Base-by-base conservation (phyloP, 2,329 filamentous ascomycete genomes). In the Beauveria medogensis region DNA sequence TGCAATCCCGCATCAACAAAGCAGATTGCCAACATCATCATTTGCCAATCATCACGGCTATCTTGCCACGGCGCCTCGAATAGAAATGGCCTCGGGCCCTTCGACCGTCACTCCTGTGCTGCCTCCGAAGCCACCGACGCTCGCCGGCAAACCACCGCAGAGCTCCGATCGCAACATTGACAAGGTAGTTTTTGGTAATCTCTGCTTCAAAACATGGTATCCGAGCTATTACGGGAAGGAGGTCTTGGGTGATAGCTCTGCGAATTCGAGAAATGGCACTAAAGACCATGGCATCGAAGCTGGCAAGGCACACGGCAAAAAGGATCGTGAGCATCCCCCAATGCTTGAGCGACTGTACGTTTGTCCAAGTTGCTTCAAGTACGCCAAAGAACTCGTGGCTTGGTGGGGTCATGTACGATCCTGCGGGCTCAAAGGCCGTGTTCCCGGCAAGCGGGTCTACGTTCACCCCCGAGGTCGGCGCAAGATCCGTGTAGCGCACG, bases 291-390 rank as follows among this genome's bases (percentile, higher is more conserved):
- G 58, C 22, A 56, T 62, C 3, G 59, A 52, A 24, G 20, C 62
- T 8, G 67, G 66, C 28, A 72, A 70, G 62, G 65, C 63, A 10
- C 66, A 64, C 40, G 70, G 70, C 6, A 72, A 72, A 56, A 71
- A 67, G 61, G 72, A 73, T 20, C 72, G 72, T 18, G 72, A 77
- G 62, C 59, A 70, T 44, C 61, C 70, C 16, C 75, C 77, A 1
- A 76, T 84, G 67, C 80, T 91, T 18, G 84, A 88, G 65, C 77
- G 86, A 60, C 77, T 97, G 8, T 95, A 92, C 68, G 89, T 97
- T 40, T 99, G 94, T 71, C 88, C 90, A 40, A 89, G 85, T 79
- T 99, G 94, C 77, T 97, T 97, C 80, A 93, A 92, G 71, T 99
- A 99, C 74, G 89, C 88, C 41, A 83, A 80, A 65, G 84, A 86